These are phyloP conservation scores for Canariomyces notabilis DNA, from an alignment of 2,329 filamentous ascomycete species.

Conservation along the genomic window DNA sequence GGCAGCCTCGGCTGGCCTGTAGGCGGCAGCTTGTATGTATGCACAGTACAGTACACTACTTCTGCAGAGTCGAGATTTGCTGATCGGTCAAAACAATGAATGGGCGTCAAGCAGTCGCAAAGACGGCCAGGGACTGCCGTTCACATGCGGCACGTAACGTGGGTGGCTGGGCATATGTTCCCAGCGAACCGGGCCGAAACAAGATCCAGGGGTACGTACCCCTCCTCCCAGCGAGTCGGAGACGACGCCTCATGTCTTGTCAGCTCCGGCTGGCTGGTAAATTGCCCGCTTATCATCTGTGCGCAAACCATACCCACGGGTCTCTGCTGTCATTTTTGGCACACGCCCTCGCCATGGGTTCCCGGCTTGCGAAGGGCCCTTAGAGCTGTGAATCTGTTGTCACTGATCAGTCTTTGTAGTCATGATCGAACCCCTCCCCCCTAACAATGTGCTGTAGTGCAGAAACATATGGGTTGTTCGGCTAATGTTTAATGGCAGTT, in stretches of 20 bases:
- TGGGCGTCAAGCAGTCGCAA: neutral
- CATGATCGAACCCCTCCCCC: neutral
- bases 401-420: neutral
- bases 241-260: slow-evolving; percentile 18
- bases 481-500: slow-evolving; percentile 11
- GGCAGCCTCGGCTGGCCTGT: no score
- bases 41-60: no score
- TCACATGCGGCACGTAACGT: no score
- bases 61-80: no score
- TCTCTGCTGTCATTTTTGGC: slow-evolving; percentile 2
- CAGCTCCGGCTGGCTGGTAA: slow-evolving; percentile 23
- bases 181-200: slow-evolving; percentile 21
- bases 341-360: slow-evolving; percentile 6
- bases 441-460: neutral
- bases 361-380: slow-evolving; percentile 9
- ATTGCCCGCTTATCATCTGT: slow-evolving; percentile 18
- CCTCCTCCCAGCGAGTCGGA: slow-evolving; percentile 15
- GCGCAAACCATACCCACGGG: slow-evolving; percentile 18
- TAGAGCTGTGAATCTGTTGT: neutral
- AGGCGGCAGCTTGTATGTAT: no score
- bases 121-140: no score
- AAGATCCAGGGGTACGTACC: slow-evolving; percentile 16
- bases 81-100: neutral
- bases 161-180: neutral
- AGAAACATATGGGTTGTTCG: neutral